Base-by-base conservation (phyloP, 371 early-diverging fungal genomes). In the Syncephalastrum racemosum region DNA sequence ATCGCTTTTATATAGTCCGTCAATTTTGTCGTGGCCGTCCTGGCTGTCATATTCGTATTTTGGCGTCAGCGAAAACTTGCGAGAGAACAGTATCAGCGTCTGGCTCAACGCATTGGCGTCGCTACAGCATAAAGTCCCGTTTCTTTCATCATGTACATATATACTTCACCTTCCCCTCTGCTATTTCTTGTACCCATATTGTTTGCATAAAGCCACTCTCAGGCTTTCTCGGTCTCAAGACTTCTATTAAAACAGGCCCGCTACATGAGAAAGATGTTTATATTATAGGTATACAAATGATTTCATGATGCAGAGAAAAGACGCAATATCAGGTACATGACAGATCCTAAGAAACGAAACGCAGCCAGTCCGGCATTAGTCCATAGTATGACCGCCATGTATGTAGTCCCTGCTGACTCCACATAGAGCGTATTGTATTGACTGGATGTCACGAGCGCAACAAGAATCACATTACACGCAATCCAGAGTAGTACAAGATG, bases 351-450 rank as follows among this genome's bases (percentile, higher is more conserved):
- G 72, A 94, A 93, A 25, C 94, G 81, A 63, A 95, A 83, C 2
- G 81, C 64, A 8, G 93, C 83, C 44, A 96, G 72, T 8, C 78
- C 90, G 23, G 89, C 83, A 50, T 94, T 93, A 4, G 89, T 86
- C 91, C 93, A 96, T 24, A 96, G 84, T 46, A 95, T 86, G 51
- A 95, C 83, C 22, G 81, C 77, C 67, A 94, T 81, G 55, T 92
- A 95, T 0, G 82, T 77, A 51, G 85, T 87, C n/a, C 75, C 79
- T 5, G 64, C 71, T 0, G 73, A 67, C 1, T 47, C 44, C 5
- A 56, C 46, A 23, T 62, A 71, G 19, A 75, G 51, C 1, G 68
- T 68, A 8, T 64, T 61, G 22, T 68, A 73, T 10, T 73, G 63
- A 4, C 62, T 49, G 1, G 75, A 62, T 10, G 84, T 84, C 5